phyloP scores from a whole-genome alignment of 768 basidiomycete species.

The Mycena galericulata region DNA sequence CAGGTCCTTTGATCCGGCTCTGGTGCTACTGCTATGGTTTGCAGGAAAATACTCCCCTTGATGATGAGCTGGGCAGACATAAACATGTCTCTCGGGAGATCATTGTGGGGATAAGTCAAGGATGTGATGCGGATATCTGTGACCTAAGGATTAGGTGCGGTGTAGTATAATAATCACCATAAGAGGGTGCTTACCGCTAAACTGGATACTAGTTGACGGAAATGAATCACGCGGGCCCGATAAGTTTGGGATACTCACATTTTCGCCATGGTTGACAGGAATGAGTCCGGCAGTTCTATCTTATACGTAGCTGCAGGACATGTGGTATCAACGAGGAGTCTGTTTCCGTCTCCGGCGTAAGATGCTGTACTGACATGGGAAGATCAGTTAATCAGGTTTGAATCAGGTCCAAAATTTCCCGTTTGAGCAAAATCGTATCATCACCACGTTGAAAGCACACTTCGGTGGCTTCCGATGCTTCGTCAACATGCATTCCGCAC shows the following conservation, averaged over 20 bases:
- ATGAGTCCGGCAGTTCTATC: too few species aligned
- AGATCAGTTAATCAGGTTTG: too few species aligned
- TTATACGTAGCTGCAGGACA: too few species aligned
- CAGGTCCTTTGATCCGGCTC: slow-evolving; percentile 5
- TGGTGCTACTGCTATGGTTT: slow-evolving; percentile 4
- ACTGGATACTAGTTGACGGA: background rate
- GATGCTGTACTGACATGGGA: too few species aligned
- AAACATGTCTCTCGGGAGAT: slow-evolving; percentile 4
- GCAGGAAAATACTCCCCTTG: slow-evolving; percentile 1
- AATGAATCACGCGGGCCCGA: background rate
- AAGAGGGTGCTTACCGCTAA: background rate
- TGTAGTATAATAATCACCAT: background rate
- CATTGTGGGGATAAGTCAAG: background rate
- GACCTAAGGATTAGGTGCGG: background rate
- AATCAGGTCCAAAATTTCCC: too few species aligned
- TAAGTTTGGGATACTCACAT: background rate
- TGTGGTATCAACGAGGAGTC: too few species aligned
- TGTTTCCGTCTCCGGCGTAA: too few species aligned
- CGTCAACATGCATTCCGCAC: too few species aligned
- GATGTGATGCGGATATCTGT: background rate
- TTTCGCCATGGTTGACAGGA: background rate
- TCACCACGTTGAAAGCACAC: too few species aligned
- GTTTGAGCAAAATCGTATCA: too few species aligned
- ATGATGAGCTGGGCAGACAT: slow-evolving; percentile 15
- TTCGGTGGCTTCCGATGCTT: too few species aligned